These are phyloP conservation scores for Nakaseomyces nivariensis DNA, from an alignment of 1,139 yeast genomes.

Conservation along the genomic window DNA sequence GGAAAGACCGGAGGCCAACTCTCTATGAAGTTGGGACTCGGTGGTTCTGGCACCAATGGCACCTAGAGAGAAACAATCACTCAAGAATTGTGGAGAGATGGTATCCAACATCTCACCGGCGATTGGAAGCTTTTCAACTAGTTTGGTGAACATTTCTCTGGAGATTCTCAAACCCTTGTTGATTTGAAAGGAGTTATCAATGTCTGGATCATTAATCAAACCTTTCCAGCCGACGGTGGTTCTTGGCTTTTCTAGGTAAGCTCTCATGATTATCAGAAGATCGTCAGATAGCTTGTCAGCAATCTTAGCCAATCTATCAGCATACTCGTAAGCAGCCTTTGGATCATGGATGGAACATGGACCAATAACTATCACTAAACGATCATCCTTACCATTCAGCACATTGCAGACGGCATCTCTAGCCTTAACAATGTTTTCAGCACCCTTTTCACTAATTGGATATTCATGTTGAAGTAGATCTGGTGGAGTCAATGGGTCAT, in stretches of 20 bases:
- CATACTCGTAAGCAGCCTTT: constrained; percentile 82
- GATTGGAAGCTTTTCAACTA: constrained; percentile 77
- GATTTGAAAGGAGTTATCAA: constrained; percentile 87
- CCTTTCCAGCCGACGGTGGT: constrained; percentile 99
- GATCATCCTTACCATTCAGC: constrained; percentile 67
- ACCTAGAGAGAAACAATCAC: constrained; percentile 85
- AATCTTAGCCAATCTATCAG: constrained; percentile 49
- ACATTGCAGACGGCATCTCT: constrained; percentile 67
- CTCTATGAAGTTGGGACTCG: constrained; percentile 93
- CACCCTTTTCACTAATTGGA: constrained; percentile 56
- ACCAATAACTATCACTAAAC: constrained; percentile 76
- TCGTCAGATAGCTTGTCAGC: constrained; percentile 62
- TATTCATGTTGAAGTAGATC: constrained; percentile 85
- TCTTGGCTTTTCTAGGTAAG: constrained; percentile 94
- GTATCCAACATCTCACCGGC: constrained; percentile 98
- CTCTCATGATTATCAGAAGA: constrained; percentile 86
- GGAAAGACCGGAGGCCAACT: constrained; percentile 85
- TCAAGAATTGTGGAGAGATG: constrained; percentile 85
- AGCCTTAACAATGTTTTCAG: constrained; percentile 57
- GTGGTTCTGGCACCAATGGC: constrained; percentile 98
- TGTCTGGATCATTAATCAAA: constrained; percentile 91
- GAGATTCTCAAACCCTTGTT: constrained; percentile 89
- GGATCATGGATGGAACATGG: constrained; percentile 98
- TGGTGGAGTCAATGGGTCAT: constrained; percentile 92
- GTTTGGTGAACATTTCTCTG: constrained; percentile 73